Evolutionary conservation across 163 green algal genomes (phyloP), one percentile per base, ranked within the genome.

Genomic region (Prototheca cutis): DNA sequence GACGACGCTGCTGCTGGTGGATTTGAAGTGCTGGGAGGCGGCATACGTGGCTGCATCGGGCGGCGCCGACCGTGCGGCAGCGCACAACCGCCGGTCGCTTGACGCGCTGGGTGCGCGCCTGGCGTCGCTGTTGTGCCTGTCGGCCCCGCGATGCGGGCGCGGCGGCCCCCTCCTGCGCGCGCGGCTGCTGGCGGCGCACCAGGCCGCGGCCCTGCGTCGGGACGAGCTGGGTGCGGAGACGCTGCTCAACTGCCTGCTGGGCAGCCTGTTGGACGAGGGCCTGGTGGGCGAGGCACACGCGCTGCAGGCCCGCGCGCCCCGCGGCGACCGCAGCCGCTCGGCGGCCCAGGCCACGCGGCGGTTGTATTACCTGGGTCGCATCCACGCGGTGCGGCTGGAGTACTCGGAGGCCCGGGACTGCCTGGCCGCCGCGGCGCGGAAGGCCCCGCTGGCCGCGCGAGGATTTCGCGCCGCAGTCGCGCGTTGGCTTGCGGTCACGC

Each of bases 251-350:
- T 78, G 97, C 68, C 80, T 98, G 67, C 85, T 99, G 62, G 80
- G 89, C 63, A 96, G 94, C 69, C 97, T 97, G 74, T 74, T 99
- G 59, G 74, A 90, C 63, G 93, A 90, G 77, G 92, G 87, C 56
- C 80, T 96, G 53, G 97, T 97, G 63, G 93, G 97, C 18, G 77
- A 90, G 84, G 93, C 92, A 15, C 93, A 98, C 71, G 90, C 93
- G 66, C 87, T 99, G 66, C 80, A 90, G 19, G 82, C 79, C 75
- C 95, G 97, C 72, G 82, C 85, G 6, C 83, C 91, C 73, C 80
- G 85, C 52, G 67, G 76, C 2, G 86, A 91, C 45, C 55, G 69
- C 34, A 83, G 71, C 6, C 83, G 87, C 33, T 87, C 71, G 21
- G 84, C 81, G 42, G 72, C 81, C 40, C 91, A 98, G 85, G 80